Base-by-base conservation (phyloP, 2,329 filamentous ascomycete genomes). In the Neocucurbitaria cava region DNA sequence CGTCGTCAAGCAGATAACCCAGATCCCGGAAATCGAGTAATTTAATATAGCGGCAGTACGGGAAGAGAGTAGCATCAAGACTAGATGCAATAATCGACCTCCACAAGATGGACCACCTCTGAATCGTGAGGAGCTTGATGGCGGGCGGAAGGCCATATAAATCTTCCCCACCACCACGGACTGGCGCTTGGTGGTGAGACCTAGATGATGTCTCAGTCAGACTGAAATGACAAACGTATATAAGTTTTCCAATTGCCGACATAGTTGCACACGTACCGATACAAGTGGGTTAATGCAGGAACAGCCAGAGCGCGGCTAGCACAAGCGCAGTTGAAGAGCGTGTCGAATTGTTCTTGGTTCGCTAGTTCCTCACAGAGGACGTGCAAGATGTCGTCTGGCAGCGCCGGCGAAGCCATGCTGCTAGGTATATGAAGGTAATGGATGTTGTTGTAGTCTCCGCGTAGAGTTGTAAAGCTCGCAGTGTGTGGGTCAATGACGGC, bases 41-140 rank as follows among this genome's bases (percentile, higher is more conserved):
- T 51, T 83, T 85, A 50, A 91, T 83, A 72, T 89, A 90, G 33
- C 84, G 70, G 64, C 85, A 89, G 69, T 92, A 92, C 0, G 88
- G 88, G 58, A 86, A 88, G 17, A 85, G 76, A 0, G 89, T 90
- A 59, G 78, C 75, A 21, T 82, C 84, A 39, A 88, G 74, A 52
- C 86, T 86, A 8, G 89, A 91, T 7, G 86, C 77, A 52, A 89
- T 83, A 60, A 91, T 84, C 2, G 87, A 87, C 46, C 84, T 83
- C 89, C 89, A 92, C 44, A 90, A 72, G 6, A 84, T 80, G 1
- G 85, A 84, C 83, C 85, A 88, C 73, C 83, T 83, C 49, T 80
- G 79, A 18, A 82, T 77, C n/a, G 77, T 75, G 24, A 79, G 63
- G 30, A 82, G 76, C 59, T 81, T 78, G 15, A 74, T 65, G 21